Conservation (phyloP, 768 basidiomycete genomes). For the Tephrocybe sp. region DNA sequence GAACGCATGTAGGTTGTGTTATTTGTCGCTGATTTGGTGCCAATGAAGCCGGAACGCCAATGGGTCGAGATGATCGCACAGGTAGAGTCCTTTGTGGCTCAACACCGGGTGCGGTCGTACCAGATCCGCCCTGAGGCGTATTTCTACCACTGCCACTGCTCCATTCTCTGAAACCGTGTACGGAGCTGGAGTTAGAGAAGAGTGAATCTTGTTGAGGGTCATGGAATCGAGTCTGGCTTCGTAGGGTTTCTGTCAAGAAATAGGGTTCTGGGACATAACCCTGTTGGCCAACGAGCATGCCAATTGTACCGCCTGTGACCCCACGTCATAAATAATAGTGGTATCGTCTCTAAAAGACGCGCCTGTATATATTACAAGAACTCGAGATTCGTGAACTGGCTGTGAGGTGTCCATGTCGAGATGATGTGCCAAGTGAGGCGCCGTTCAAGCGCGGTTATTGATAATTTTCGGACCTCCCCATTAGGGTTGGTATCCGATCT, state of each 20-base stretch:
- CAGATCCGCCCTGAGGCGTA: slow-evolving; percentile 36
- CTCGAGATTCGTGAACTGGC: slow-evolving; percentile 64
- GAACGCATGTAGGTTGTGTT: slow-evolving; percentile 40
- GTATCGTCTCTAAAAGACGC: neutral
- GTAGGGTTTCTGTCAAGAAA: slow-evolving; percentile 81
- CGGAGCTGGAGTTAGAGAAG: slow-evolving; percentile 76
- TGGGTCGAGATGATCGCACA: slow-evolving; percentile 71
- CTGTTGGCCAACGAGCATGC: slow-evolving; percentile 75
- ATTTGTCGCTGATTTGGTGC: slow-evolving; percentile 23
- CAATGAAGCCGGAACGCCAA: slow-evolving; percentile 45
- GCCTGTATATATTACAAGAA: slow-evolving; percentile 87
- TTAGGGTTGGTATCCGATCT: no score
- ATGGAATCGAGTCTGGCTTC: slow-evolving; percentile 84
- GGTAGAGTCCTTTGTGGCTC: slow-evolving; percentile 40
- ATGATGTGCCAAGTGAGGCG: neutral
- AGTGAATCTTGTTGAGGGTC: slow-evolving; percentile 86
- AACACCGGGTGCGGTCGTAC: slow-evolving; percentile 18
- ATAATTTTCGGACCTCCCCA: no score
- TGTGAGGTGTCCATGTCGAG: slow-evolving; percentile 47
- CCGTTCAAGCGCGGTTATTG: neutral
- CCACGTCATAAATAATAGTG: slow-evolving; percentile 5
- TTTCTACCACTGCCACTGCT: slow-evolving; percentile 57
- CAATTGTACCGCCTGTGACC: slow-evolving; percentile 73
- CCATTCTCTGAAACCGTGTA: slow-evolving; percentile 81
- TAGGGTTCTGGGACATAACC: slow-evolving; percentile 86